Base-by-base conservation (phyloP, 2,329 filamentous ascomycete genomes). In the Aspergillus glaucus region DNA sequence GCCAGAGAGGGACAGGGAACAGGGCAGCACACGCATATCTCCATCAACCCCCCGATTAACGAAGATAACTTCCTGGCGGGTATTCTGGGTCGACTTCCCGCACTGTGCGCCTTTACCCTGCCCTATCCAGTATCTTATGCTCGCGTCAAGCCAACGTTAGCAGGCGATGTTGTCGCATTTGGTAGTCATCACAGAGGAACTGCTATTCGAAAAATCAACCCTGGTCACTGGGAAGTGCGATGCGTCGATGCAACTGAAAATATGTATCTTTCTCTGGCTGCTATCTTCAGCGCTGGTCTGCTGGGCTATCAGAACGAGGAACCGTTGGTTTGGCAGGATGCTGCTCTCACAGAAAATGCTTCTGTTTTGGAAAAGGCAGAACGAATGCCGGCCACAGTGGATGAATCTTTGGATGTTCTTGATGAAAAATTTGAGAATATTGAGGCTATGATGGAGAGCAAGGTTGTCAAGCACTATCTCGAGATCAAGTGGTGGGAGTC, bases 161-260 rank as follows among this genome's bases (percentile, higher is more conserved):
- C 45, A 1, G 50, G 57, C 2, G 36, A 51, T 15, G 15, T 34
- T 2, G 52, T 53, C 4, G 34, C 39, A 9, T 59, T 56, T 56
- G 56, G 57, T 21, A 21, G 21, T 21, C 21, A 21, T 4, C 12
- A 58, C 57, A 1, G 47, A 59, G 36, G 45, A 3, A 43, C 45
- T 3, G 52, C 57, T 2, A 43, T 61, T 5, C 50, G 57, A 3
- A 54, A 59, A 47, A 49, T 61, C 43, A 47, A 48, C 17, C 9
- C 51, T 2, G 47, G 57, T 6, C 56, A 53, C 28, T 61, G 57
- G 58, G 58, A 60, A 41, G 36, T 60, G 2, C 45, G 57, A 28
- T 53, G 45, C 17, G 43, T 56, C 6, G 58, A 61, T 44, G 53
- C 55, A 12, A 56, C 50, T n/a, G 49, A 55, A 4, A 61, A 61